Evolutionary conservation across 306 rosid genomes (phyloP).

Genomic region (Alnus glutinosa): DNA sequence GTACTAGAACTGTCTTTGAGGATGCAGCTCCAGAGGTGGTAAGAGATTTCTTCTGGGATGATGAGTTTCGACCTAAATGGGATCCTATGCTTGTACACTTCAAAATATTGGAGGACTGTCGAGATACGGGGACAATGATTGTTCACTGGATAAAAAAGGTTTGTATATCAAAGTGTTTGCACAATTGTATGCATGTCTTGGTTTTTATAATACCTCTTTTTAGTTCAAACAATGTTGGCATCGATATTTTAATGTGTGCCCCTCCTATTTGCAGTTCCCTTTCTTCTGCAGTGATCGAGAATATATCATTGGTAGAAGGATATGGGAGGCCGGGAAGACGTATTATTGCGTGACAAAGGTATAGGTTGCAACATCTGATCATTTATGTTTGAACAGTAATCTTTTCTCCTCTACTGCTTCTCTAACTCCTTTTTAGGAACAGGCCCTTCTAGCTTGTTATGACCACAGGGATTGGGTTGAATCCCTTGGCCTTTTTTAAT

Average conservation of each 20-base stretch:
- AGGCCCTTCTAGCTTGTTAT: slow-evolving; percentile 13
- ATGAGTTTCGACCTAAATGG: slow-evolving; percentile 95
- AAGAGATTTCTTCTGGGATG: slow-evolving; percentile 99
- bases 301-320: slow-evolving; percentile 90
- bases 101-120: slow-evolving; percentile 86
- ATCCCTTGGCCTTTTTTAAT: background rate
- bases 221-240: slow-evolving; percentile 22
- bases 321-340: slow-evolving; percentile 91
- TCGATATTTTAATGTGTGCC: slow-evolving; percentile 27
- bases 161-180: slow-evolving; percentile 27
- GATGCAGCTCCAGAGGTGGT: slow-evolving; percentile 94
- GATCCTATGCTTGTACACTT: slow-evolving; percentile 80
- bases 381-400: slow-evolving; percentile 4
- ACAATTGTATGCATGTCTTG: background rate
- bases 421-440: slow-evolving; percentile 10
- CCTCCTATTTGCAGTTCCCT: slow-evolving; percentile 69
- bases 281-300: slow-evolving; percentile 99
- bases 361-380: slow-evolving; percentile 21
- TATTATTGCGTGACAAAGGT: slow-evolving; percentile 97
- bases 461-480: background rate
- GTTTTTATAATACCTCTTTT: background rate
- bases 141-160: slow-evolving; percentile 99
- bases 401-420: slow-evolving; percentile 24
- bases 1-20: slow-evolving; percentile 89
- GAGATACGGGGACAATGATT: slow-evolving; percentile 64